These are phyloP conservation scores for Pleurotus citrinopileatus DNA, from an alignment of 768 basidiomycete species.

Conservation along the genomic window DNA sequence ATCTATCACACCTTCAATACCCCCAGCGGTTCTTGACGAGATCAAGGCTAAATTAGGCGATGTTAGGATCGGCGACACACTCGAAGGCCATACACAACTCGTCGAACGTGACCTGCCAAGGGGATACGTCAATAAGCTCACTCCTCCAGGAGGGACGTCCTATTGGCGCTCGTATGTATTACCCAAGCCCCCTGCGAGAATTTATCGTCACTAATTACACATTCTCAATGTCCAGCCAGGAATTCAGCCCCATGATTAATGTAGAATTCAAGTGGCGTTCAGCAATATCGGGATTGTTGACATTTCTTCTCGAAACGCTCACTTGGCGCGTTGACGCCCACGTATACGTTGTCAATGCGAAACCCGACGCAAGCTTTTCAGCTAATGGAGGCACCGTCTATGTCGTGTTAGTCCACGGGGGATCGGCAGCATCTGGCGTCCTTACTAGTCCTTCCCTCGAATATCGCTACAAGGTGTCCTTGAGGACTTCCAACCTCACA, in stretches of 20 bases:
- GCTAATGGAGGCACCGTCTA: not conserved
- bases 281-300: not conserved
- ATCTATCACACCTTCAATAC: too few species aligned
- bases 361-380: not conserved
- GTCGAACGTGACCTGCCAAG: too few species aligned
- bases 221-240: too few species aligned
- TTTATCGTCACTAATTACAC: too few species aligned
- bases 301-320: not conserved
- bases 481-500: not conserved
- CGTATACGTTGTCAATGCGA: not conserved
- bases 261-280: not conserved
- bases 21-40: too few species aligned
- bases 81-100: too few species aligned
- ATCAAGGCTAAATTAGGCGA: too few species aligned
- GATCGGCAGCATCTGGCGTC: not conserved
- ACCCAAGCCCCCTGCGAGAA: not conserved
- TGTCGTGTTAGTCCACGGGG: not conserved
- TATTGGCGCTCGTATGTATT: not conserved
- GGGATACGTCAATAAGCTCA: not conserved
- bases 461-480: not conserved
- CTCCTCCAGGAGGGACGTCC: not conserved
- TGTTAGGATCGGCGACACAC: too few species aligned
- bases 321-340: not conserved
- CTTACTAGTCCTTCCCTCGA: not conserved
- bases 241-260: too few species aligned